Evolutionary conservation across 75 land plant species (phyloP), one percentile per base, ranked within the genome.

Genomic region (Chamaecyparis obtusa): DNA sequence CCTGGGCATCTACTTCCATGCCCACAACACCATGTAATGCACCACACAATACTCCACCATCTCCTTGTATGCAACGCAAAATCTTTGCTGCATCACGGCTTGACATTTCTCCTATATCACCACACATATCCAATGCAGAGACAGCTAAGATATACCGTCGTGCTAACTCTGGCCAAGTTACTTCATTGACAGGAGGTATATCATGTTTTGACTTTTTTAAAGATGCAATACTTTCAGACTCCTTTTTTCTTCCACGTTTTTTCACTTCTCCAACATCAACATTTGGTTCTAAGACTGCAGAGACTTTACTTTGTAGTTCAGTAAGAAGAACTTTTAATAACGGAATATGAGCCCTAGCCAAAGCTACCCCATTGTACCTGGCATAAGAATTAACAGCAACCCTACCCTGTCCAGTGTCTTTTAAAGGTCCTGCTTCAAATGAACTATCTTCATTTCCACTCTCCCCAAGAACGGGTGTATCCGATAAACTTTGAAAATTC

Each of bases 81-180:
- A 96, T 86, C 89, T 91, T 96, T 16, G 87, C 89, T 78, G 95
- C 90, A 86, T 95, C 95, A 84, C 95, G 94, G 72, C 81, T 84
- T 55, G 69, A 87, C 32, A 89, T 55, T 64, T 96, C 98, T 35
- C 90, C 48, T 35, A 91, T 87, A 83, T 98, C 96, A 86, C 89
- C 89, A 35, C 90, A 89, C 72, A 91, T 91, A 74, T 91, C 93
- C 88, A 96, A 88, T 78, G 91, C 85, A 84, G 91, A 88, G 64
- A 93, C 85, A 86, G 95, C 92, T 87, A 96, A 91, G 54, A 95
- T 75, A 81, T 95, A 98, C 82, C 99, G 88, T 17, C 95, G 90
- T 48, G 97, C 98, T 78, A 98, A 83, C 86, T 98, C 99, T 85
- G 96, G 98, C 99, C 99, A 98, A 55, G 98, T 95, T 60, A 96